A percentile compares a stretch with the other conserved stretches of the same genome.
Conservation (phyloP, 1,139 yeast species). For the Pichia sp. region DNA sequence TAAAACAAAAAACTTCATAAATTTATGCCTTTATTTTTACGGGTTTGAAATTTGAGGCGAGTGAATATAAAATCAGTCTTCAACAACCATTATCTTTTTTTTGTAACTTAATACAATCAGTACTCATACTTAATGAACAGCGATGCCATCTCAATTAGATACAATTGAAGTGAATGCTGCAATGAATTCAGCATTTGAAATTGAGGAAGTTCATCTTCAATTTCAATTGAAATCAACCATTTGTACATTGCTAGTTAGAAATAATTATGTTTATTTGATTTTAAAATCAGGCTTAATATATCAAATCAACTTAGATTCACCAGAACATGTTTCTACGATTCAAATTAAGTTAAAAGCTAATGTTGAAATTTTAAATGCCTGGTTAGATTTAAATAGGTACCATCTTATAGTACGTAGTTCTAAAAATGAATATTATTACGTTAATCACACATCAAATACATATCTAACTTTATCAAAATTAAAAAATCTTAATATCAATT, state of each 20-base stretch:
- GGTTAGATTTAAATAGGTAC: conserved; percentile 43
- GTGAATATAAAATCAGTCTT: background rate
- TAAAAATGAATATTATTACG: conserved; percentile 40
- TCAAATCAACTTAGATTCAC: conserved; percentile 48
- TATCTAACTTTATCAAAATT: conserved; percentile 37
- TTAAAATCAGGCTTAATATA: conserved; percentile 40
- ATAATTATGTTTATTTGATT: conserved; percentile 44
- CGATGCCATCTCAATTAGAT: conserved; percentile 10
- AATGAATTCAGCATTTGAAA: conserved; percentile 15
- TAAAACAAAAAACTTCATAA: too few relatives aligned
- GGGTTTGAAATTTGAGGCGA: too few relatives aligned
- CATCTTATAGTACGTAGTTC: conserved; percentile 44
- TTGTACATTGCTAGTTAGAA: conserved; percentile 38
- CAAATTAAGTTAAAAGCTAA: conserved; percentile 26
- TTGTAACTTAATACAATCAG: background rate
- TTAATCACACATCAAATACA: conserved; percentile 34
- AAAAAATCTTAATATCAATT: conserved; percentile 35
- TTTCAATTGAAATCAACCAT: conserved; percentile 39
- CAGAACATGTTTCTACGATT: conserved; percentile 41
- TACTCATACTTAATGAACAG: too few relatives aligned
- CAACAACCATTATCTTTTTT: too few relatives aligned
- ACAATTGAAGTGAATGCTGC: conserved; percentile 15
- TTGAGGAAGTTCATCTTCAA: conserved; percentile 52
- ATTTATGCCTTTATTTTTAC: too few relatives aligned
- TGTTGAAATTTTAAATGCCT: conserved; percentile 33